Conservation (phyloP, 2,329 filamentous ascomycete species). For the Ascosphaera apis region DNA sequence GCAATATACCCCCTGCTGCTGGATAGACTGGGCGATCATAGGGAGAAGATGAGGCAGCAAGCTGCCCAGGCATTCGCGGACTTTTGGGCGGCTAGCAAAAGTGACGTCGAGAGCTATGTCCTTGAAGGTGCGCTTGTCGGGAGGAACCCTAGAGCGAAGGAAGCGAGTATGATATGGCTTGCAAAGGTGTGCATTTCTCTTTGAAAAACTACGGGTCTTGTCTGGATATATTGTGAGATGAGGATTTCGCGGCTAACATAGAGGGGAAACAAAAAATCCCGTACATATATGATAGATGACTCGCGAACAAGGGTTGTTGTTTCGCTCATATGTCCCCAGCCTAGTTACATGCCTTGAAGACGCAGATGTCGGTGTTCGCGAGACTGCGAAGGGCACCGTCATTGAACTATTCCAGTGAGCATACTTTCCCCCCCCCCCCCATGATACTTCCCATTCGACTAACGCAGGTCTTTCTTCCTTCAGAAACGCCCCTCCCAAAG, state of each 20-base stretch:
- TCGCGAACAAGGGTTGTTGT: constrained; percentile 52
- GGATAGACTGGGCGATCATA: constrained; percentile 69
- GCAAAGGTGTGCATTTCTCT: constrained; percentile 33
- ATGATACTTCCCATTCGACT: constrained; percentile 1
- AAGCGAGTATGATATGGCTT: constrained; percentile 66
- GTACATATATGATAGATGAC: constrained; percentile 61
- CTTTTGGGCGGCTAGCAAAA: constrained; percentile 44
- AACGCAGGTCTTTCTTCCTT: constrained; percentile 4
- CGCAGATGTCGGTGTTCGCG: constrained; percentile 67
- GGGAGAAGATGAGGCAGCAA: constrained; percentile 59
- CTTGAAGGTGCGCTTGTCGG: constrained; percentile 56
- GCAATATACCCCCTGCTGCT: constrained; percentile 52
- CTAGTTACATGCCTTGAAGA: constrained; percentile 79
- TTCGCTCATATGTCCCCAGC: constrained; percentile 58
- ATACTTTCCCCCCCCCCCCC: not conserved
- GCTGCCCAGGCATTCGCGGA: constrained; percentile 57
- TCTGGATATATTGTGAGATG: too few relatives aligned
- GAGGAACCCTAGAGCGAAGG: constrained; percentile 65
- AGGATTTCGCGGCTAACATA: too few relatives aligned
- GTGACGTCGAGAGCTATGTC: constrained; percentile 59
- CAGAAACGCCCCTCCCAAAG: constrained; percentile 54
- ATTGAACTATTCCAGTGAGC: constrained; percentile 64
- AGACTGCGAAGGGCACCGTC: constrained; percentile 59
- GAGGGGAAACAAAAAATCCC: too few relatives aligned
- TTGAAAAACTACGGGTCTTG: constrained; percentile 4